These are phyloP conservation scores for Cryptosporidium canis DNA, from an alignment of 169 alveolate species.

Conservation along the genomic window DNA sequence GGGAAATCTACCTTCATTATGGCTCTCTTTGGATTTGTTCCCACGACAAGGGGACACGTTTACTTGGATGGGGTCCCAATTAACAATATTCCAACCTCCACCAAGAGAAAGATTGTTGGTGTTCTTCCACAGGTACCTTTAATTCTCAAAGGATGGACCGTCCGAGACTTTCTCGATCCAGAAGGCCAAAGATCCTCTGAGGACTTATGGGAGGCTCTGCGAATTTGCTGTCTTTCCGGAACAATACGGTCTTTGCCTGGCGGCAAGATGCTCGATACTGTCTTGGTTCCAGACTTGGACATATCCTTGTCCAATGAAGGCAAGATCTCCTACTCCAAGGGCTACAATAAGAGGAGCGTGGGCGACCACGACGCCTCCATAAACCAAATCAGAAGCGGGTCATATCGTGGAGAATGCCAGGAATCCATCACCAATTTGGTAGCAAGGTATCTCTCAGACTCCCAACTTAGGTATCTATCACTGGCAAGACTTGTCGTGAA, in stretches of 20 bases:
- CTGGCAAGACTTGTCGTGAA: conserved; percentile 72
- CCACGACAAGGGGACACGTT: conserved; percentile 57
- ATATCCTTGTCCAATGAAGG: neutral
- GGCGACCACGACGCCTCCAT: neutral
- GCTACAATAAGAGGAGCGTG: neutral
- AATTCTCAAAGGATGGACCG: conserved; percentile 76
- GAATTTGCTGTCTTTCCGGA: conserved; percentile 51
- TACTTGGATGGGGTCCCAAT: conserved; percentile 68
- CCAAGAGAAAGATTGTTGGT: conserved; percentile 72
- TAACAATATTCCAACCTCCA: conserved; percentile 26
- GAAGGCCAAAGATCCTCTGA: conserved; percentile 71
- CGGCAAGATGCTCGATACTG: conserved; percentile 62
- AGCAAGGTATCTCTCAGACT: conserved; percentile 56
- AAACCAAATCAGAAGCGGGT: neutral
- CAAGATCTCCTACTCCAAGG: neutral
- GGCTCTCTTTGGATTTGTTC: conserved; percentile 71
- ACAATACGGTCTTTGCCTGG: conserved; percentile 60
- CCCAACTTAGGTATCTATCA: conserved; percentile 75
- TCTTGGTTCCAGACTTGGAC: conserved; percentile 45
- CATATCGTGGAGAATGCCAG: neutral
- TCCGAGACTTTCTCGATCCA: conserved; percentile 76
- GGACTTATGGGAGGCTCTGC: conserved; percentile 75
- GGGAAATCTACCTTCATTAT: conserved; percentile 73
- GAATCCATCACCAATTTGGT: conserved; percentile 28
- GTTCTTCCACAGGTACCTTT: conserved; percentile 75